Evolutionary conservation across 2,329 filamentous ascomycete genomes (phyloP).

Genomic region (Drechmeria coniospora): DNA sequence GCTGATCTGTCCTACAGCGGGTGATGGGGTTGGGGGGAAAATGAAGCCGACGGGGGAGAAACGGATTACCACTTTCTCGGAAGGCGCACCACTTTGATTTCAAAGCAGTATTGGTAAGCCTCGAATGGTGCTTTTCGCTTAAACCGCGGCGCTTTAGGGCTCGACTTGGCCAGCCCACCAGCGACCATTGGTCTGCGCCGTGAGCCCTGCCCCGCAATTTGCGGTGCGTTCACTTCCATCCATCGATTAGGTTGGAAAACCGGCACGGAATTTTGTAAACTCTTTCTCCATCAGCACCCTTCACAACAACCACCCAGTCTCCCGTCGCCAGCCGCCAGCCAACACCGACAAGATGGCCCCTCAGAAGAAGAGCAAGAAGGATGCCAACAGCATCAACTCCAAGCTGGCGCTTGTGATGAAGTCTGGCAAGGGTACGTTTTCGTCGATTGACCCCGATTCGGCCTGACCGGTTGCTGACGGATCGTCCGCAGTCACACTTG

Average conservation of each 20-base stretch:
- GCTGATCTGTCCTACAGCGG: constrained; percentile 16
- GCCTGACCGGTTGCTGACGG: background rate
- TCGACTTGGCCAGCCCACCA: constrained; percentile 4
- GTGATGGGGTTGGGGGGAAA: constrained; percentile 21
- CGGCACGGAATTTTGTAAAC: no score
- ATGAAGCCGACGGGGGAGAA: constrained; percentile 13
- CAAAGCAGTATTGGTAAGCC: constrained; percentile 30
- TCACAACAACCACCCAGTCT: constrained; percentile 4
- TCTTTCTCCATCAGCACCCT: constrained; percentile 10
- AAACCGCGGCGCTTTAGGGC: constrained; percentile 26
- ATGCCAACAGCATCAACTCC: constrained; percentile 55
- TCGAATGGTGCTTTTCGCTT: constrained; percentile 16
- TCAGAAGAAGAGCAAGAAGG: constrained; percentile 73
- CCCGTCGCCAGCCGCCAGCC: constrained; percentile 18
- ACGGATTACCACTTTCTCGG: constrained; percentile 13
- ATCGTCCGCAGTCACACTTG: constrained; percentile 19
- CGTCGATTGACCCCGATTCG: background rate
- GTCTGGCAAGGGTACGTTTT: constrained; percentile 55
- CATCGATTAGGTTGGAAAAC: no score
- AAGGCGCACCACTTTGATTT: constrained; percentile 30
- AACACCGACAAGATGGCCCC: constrained; percentile 43
- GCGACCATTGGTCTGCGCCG: constrained; percentile 13
- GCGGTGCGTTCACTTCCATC: no score
- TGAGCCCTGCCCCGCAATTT: constrained; percentile 10
- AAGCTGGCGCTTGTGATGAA: constrained; percentile 49